These are phyloP conservation scores for Phaeotremella fagi DNA, from an alignment of 768 basidiomycete species.

Conservation along the genomic window DNA sequence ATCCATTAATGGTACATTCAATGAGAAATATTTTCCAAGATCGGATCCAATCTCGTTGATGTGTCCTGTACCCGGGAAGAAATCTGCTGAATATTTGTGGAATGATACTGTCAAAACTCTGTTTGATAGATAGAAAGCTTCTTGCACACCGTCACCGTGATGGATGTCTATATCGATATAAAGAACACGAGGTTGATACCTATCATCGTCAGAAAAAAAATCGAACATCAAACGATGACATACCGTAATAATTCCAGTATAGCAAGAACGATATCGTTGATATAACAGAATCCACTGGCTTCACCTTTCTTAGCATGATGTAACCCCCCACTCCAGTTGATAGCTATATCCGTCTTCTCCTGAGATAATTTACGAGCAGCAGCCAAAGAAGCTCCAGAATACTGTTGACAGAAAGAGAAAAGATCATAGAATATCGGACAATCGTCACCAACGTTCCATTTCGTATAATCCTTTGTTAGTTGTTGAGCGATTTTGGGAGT, in stretches of 20 bases:
- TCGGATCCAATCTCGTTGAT: slow-evolving; percentile 78
- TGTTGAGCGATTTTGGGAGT: slow-evolving; percentile 61
- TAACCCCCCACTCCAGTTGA: slow-evolving; percentile 97
- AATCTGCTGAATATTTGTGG: slow-evolving; percentile 97
- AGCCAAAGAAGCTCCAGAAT: slow-evolving; percentile 84
- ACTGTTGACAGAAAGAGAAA: slow-evolving; percentile 91
- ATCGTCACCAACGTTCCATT: slow-evolving; percentile 92
- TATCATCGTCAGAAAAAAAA: slow-evolving; percentile 43
- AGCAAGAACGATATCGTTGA: slow-evolving; percentile 92
- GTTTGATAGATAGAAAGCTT: slow-evolving; percentile 95
- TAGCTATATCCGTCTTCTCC: slow-evolving; percentile 87
- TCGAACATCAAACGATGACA: slow-evolving; percentile 7
- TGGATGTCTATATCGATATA: slow-evolving; percentile 99
- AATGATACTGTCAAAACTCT: slow-evolving; percentile 99
- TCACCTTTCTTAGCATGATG: slow-evolving; percentile 98
- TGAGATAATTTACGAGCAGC: slow-evolving; percentile 81
- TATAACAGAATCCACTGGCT: slow-evolving; percentile 97
- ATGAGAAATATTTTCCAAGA: slow-evolving; percentile 83
- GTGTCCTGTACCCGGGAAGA: slow-evolving; percentile 97
- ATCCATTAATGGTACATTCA: slow-evolving; percentile 92
- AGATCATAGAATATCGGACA: slow-evolving; percentile 93
- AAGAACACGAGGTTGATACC: slow-evolving; percentile 86
- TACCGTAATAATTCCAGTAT: slow-evolving; percentile 87
- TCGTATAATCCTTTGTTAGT: slow-evolving; percentile 52
- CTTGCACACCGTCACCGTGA: slow-evolving; percentile 96